phyloP scores from a whole-genome alignment of 2,329 filamentous ascomycete species.

The Alternaria arborescens region DNA sequence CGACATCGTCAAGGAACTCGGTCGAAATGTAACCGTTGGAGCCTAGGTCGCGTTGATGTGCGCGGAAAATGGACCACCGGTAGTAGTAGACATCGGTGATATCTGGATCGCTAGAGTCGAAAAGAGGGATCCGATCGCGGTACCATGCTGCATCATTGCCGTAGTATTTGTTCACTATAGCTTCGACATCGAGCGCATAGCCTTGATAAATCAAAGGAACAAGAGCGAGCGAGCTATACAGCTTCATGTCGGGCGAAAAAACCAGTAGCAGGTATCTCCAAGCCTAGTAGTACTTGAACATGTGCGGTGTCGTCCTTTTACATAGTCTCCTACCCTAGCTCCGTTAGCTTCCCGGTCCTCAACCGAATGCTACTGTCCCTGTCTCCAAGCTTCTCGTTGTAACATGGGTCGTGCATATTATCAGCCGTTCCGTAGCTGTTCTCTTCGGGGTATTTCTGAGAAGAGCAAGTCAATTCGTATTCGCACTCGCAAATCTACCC shows the following conservation, averaged over 20 bases:
- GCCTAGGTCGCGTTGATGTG: slow-evolving; percentile 57
- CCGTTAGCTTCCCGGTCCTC: not conserved
- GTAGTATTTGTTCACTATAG: slow-evolving; percentile 47
- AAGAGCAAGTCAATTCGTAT: not conserved
- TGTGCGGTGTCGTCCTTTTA: not conserved
- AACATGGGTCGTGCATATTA: not conserved
- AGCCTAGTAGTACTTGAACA: not conserved
- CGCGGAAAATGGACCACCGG: slow-evolving; percentile 56
- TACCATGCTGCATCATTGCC: slow-evolving; percentile 55
- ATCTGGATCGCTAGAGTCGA: slow-evolving; percentile 50
- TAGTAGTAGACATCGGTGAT: slow-evolving; percentile 58
- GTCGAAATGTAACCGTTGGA: slow-evolving; percentile 56
- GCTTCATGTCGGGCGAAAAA: not conserved
- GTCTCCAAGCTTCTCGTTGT: not conserved
- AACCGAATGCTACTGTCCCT: not conserved
- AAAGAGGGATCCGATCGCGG: slow-evolving; percentile 50
- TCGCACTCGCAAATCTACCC: not conserved
- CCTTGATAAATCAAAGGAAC: not conserved
- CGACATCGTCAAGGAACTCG: slow-evolving; percentile 56
- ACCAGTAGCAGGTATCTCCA: not conserved
- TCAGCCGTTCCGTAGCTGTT: not conserved
- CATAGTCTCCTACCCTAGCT: not conserved
- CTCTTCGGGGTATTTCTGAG: slow-evolving; percentile 1
- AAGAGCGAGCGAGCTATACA: not conserved
- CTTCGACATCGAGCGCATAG: slow-evolving; percentile 28